Base-by-base conservation (phyloP, 2,329 filamentous ascomycete genomes). In the Microthyrium microscopicum region DNA sequence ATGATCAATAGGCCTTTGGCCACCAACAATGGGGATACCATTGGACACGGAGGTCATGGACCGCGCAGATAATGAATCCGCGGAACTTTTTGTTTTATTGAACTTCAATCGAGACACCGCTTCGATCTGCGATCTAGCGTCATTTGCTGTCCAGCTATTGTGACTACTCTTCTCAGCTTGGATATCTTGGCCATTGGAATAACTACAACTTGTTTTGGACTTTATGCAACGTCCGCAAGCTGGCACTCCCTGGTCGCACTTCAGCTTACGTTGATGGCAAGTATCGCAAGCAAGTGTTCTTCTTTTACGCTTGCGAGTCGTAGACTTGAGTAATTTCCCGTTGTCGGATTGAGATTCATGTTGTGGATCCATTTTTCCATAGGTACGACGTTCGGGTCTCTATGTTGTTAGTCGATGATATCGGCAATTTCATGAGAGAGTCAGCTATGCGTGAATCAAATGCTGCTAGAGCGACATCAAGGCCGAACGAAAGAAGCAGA, bases 191-290 rank as follows among this genome's bases (percentile, higher is more conserved):
- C 20, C 19, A 5, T 34, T 32, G 15, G 31, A 27, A n/a, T 36
- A 36, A 4, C 25, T 21, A 18, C 34, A 36, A 6, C 18, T 32
- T 13, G 27, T n/a, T 5, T 29, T 29, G 13, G 34, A 21, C 5
- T 15, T 20, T 12, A 8, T 19, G n/a, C 34, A 36, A 5, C 34
- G 34, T 9, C 34, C 28, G n/a, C 34, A 36, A 2, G 20, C 34
- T 5, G 34, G 34, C 9, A 33, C 21, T 8, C 13, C 20, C n/a
- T 29, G 12, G 8, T 31, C 28, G 28, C 34, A 36, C n/a, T 30
- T 34, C 7, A 36, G 34, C 20, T 36, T 36, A 24, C 34, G 19
- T 5, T 24, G 25, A 15, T 29, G 26, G 29, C 34, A 36, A 12
- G 20, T 22, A 24, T 31, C 21, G 34, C 34, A 36, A 2, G 34